Conservation (phyloP, 2,329 filamentous ascomycete genomes). For the Clathrospora elynae region DNA sequence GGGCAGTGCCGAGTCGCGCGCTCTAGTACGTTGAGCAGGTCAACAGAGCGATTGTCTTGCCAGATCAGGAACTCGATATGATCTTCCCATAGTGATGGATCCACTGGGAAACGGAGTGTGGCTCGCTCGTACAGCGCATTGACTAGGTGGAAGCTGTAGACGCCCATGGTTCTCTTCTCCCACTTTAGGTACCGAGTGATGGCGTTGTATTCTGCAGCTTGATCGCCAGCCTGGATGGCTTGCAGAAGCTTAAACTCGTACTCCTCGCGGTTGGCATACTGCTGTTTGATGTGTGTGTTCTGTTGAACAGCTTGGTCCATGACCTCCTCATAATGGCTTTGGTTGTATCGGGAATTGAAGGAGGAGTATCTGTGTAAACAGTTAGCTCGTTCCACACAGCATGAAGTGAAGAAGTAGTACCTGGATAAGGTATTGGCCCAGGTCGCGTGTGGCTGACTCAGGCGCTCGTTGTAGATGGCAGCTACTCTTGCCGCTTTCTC, state of each 20-base stretch:
- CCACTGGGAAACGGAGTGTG: constrained; percentile 72
- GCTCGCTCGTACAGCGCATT: constrained; percentile 77
- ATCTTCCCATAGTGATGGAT: constrained; percentile 81
- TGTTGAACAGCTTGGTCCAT: constrained; percentile 71
- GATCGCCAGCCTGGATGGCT: constrained; percentile 62
- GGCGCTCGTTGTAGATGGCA: constrained; percentile 70
- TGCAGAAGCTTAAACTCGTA: constrained; percentile 70
- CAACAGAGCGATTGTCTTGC: constrained; percentile 52
- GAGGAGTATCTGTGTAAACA: constrained; percentile 76
- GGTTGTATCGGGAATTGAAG: constrained; percentile 74
- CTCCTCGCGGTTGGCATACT: constrained; percentile 67
- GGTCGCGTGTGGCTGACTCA: constrained; percentile 72
- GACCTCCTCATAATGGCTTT: constrained; percentile 70
- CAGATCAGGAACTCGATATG: constrained; percentile 74
- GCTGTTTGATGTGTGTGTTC: constrained; percentile 66
- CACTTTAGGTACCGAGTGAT: constrained; percentile 78
- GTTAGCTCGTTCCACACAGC: too few species aligned
- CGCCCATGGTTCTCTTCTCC: constrained; percentile 70
- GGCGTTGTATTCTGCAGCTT: constrained; percentile 60
- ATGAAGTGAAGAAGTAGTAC: constrained; percentile 77
- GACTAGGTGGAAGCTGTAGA: constrained; percentile 59
- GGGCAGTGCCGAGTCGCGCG: constrained; percentile 89
- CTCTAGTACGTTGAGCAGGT: constrained; percentile 72
- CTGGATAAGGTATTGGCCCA: constrained; percentile 77
- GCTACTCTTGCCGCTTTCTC: constrained; percentile 67